phyloP scores from a whole-genome alignment of 805 yeast species.

The Cyberlindnera maclurae region DNA sequence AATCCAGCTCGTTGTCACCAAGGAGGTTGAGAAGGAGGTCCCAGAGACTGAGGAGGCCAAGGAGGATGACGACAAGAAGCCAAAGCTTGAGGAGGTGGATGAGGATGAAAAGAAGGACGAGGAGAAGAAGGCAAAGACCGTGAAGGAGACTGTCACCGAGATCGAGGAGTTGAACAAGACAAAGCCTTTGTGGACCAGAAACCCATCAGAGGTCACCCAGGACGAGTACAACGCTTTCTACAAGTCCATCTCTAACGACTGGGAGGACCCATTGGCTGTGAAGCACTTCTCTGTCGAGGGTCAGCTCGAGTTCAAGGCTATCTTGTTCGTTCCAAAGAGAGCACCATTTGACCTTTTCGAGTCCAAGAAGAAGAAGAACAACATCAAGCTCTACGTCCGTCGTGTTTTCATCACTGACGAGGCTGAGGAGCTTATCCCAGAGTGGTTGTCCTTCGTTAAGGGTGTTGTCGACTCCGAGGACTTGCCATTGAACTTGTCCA shows the following conservation, averaged over 20 bases:
- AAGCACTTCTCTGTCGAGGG: slow-evolving; percentile 99
- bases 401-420: slow-evolving; percentile 99
- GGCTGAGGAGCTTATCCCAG: slow-evolving; percentile 98
- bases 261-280: slow-evolving; percentile 99
- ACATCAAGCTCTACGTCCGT: slow-evolving; percentile 97
- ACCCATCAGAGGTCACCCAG: slow-evolving; percentile 94
- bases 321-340: slow-evolving; percentile 95
- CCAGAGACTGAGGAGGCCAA: slow-evolving; percentile 68
- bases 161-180: slow-evolving; percentile 98
- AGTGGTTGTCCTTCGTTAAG: slow-evolving; percentile 94
- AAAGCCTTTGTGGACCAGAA: slow-evolving; percentile 99
- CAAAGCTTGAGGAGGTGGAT: slow-evolving; percentile 71
- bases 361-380: slow-evolving; percentile 97
- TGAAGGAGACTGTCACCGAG: slow-evolving; percentile 91
- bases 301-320: slow-evolving; percentile 98
- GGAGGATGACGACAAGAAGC: slow-evolving; percentile 56
- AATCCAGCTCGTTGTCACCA: slow-evolving; percentile 94
- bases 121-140: slow-evolving; percentile 69
- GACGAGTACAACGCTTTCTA: slow-evolving; percentile 99
- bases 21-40: slow-evolving; percentile 97
- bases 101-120: slow-evolving; percentile 58
- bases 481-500: slow-evolving; percentile 97
- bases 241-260: slow-evolving; percentile 98
- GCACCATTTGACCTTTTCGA: slow-evolving; percentile 99
- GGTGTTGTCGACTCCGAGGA: slow-evolving; percentile 99